phyloP scores from a whole-genome alignment of 306 rosid genomes.

The Astragalus glycyphyllos region DNA sequence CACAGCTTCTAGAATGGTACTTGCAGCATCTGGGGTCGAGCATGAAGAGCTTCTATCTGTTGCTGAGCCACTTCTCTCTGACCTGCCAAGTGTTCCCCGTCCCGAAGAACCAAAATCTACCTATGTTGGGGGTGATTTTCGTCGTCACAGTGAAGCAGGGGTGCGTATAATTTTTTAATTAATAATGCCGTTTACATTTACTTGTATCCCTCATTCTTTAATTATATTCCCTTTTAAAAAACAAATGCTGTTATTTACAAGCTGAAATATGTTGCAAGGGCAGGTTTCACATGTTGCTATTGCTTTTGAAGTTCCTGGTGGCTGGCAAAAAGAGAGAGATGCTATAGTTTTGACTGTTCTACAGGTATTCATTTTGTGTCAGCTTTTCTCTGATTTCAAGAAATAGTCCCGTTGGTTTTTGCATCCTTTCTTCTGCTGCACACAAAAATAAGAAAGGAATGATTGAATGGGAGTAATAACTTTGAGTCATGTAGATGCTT shows the following conservation, averaged over 20 bases:
- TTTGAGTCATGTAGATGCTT: slow-evolving; percentile 67
- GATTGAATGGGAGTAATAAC: slow-evolving; percentile 30
- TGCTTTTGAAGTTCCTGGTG: slow-evolving; percentile 98
- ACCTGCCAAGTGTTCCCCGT: slow-evolving; percentile 67
- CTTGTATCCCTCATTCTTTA: slow-evolving; percentile 20
- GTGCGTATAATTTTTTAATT: slow-evolving; percentile 54
- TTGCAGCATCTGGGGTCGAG: slow-evolving; percentile 93
- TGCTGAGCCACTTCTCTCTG: slow-evolving; percentile 91
- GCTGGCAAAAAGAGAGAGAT: slow-evolving; percentile 91
- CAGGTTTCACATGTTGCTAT: slow-evolving; percentile 91
- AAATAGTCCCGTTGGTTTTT: slow-evolving; percentile 25
- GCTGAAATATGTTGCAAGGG: slow-evolving; percentile 31
- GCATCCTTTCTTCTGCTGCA: slow-evolving; percentile 1
- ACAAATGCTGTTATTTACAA: slow-evolving; percentile 24
- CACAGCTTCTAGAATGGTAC: slow-evolving; percentile 94
- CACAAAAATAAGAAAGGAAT: slow-evolving; percentile 18
- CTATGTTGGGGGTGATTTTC: slow-evolving; percentile 95
- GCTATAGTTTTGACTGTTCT: slow-evolving; percentile 88
- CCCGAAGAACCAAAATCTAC: slow-evolving; percentile 68
- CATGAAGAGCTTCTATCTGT: slow-evolving; percentile 83
- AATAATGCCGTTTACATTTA: not conserved
- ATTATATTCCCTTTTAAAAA: slow-evolving; percentile 6
- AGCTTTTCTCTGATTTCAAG: slow-evolving; percentile 15
- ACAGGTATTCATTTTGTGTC: slow-evolving; percentile 63
- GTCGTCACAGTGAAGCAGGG: slow-evolving; percentile 78